Percentiles rank a stretch among this genome's conserved stretches.
phyloP scores from a whole-genome alignment of 495 filamentous ascomycete species.

The Hyaloscypha hepaticicola region DNA sequence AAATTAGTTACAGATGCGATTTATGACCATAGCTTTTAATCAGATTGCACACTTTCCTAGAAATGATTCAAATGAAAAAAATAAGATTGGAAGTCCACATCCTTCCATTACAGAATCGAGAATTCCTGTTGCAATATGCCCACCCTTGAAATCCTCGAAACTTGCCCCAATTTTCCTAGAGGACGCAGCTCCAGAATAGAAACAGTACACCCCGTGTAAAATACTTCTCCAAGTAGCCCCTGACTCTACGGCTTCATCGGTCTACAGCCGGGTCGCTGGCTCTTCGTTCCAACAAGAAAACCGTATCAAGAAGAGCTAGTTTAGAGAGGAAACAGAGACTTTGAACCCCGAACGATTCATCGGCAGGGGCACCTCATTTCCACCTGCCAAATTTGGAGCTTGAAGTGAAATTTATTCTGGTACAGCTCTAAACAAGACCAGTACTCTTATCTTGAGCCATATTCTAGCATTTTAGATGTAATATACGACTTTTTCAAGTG shows the following conservation, averaged over 20 bases:
- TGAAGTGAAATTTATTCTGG: background rate
- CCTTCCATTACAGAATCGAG: no score
- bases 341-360: constrained; percentile 14
- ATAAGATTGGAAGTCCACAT: no score
- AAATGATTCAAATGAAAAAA: no score
- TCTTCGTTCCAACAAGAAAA: constrained; percentile 9
- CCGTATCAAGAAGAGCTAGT: constrained; percentile 9
- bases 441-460: constrained; percentile 9
- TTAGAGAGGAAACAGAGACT: constrained; percentile 8
- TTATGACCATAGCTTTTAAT: no score
- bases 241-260: constrained; percentile 6
- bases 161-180: background rate
- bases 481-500: background rate
- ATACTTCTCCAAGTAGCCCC: constrained; percentile 16
- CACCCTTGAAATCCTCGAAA: no score
- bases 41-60: no score
- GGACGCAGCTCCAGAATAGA: constrained; percentile 4
- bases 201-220: constrained; percentile 7
- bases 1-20: no score
- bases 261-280: constrained; percentile 12
- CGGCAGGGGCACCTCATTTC: background rate
- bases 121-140: no score
- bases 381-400: background rate
- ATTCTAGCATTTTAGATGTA: constrained; percentile 9
- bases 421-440: no score